Conservation (phyloP, 1,284 basidiomycete species). For the Rhodotorula sp. region DNA sequence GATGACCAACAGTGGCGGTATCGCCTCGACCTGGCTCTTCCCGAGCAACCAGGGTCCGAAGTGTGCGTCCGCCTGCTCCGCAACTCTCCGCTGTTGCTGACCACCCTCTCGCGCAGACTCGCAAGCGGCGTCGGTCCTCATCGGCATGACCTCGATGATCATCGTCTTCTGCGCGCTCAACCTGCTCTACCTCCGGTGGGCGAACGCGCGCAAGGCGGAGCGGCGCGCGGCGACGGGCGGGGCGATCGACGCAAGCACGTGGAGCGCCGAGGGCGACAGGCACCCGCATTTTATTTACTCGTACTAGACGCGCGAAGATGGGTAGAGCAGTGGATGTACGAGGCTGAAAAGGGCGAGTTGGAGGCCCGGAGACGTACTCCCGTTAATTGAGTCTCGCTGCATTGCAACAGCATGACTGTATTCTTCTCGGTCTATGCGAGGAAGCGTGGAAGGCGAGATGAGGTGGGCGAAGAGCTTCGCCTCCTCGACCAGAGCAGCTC, state of each 20-base stretch:
- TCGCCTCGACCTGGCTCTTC: constrained; percentile 62
- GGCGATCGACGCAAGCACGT: not conserved
- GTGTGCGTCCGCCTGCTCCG: constrained; percentile 48
- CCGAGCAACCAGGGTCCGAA: constrained; percentile 55
- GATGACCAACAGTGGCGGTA: constrained; percentile 62
- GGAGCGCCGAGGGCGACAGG: constrained; percentile 6
- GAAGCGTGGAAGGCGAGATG: no score
- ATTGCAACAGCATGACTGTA: not conserved
- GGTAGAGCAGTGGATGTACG: not conserved
- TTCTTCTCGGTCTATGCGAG: no score
- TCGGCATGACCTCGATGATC: constrained; percentile 50
- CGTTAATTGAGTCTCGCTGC: no score
- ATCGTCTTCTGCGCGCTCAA: constrained; percentile 35
- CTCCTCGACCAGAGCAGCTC: no score
- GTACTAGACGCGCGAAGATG: not conserved
- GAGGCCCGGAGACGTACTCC: no score
- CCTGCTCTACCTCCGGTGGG: constrained; percentile 36
- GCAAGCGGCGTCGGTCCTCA: constrained; percentile 3
- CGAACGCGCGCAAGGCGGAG: constrained; percentile 37
- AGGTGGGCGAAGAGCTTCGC: no score
- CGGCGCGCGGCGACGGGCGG: not conserved
- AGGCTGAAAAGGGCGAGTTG: no score
- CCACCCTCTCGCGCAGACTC: not conserved
- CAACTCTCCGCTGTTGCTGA: constrained; percentile 50
- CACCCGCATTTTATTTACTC: constrained; percentile 11